These are phyloP conservation scores for Trichoderma hamatum DNA, from an alignment of 2,329 filamentous ascomycete species.

Conservation along the genomic window DNA sequence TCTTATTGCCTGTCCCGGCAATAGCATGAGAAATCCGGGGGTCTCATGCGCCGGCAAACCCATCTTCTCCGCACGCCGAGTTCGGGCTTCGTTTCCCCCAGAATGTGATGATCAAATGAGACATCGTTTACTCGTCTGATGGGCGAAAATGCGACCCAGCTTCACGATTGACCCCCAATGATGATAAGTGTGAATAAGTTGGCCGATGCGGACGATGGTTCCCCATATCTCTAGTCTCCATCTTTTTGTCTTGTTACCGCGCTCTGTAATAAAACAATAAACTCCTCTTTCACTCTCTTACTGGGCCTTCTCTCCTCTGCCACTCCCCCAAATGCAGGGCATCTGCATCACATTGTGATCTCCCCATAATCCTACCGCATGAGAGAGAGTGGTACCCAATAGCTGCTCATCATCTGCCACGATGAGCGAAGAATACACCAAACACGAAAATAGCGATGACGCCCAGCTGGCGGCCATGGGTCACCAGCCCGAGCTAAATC, in stretches of 20 bases:
- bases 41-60: neutral
- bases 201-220: slow-evolving; percentile 2
- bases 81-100: slow-evolving; percentile 9
- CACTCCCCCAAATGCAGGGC: neutral
- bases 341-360: neutral
- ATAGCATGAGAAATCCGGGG: neutral
- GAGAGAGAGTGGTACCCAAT: neutral
- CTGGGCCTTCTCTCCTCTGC: neutral
- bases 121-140: neutral
- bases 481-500: slow-evolving; percentile 34
- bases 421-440: slow-evolving; percentile 28
- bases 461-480: slow-evolving; percentile 35
- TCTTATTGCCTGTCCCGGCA: slow-evolving; percentile 6
- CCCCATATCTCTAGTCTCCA: neutral
- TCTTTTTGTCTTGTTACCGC: neutral
- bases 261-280: neutral
- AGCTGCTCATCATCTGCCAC: neutral
- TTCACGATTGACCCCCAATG: neutral
- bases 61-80: slow-evolving; percentile 15
- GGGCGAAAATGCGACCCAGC: neutral
- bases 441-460: slow-evolving; percentile 31
- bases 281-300: neutral
- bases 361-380: neutral
- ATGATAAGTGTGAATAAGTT: neutral
- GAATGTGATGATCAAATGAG: neutral